Evolutionary conservation across 495 filamentous ascomycete species (phyloP).

Genomic region (Pseudevernia furfuracea): DNA sequence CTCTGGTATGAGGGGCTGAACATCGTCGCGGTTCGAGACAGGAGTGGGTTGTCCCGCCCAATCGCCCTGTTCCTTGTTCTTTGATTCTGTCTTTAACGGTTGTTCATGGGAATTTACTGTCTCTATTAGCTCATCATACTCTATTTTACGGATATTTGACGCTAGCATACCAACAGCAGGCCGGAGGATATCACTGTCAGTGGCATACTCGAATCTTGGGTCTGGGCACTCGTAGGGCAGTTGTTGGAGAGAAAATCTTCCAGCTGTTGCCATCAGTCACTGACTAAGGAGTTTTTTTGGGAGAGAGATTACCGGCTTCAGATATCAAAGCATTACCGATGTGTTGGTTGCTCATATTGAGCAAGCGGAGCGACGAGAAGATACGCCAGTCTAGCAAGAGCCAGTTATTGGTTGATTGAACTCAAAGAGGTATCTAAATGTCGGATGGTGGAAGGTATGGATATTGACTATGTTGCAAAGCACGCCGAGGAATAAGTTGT

Average conservation of each 20-base stretch:
- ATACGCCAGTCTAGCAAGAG: neutral
- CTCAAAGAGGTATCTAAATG: neutral
- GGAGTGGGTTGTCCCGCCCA: neutral
- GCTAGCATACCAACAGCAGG: constrained; percentile 1
- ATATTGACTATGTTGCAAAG: neutral
- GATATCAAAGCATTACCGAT: neutral
- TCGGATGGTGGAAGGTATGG: neutral
- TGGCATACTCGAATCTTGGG: constrained; percentile 4
- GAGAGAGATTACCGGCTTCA: neutral
- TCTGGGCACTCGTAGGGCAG: constrained; percentile 6
- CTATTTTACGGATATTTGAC: neutral
- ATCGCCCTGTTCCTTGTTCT: neutral
- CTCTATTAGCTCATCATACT: neutral
- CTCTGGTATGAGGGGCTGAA: neutral
- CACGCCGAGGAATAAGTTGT: no score
- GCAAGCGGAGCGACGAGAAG: neutral
- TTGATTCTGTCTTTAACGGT: neutral
- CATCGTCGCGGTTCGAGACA: neutral
- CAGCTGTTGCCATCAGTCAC: neutral
- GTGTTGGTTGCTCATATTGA: neutral
- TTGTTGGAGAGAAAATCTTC: constrained; percentile 1
- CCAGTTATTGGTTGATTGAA: no score
- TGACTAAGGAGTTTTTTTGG: neutral
- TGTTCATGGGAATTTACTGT: neutral
- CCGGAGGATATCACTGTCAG: neutral